Conservation (phyloP, 108 stramenopile genomes). For the Conticribra weissflogii region DNA sequence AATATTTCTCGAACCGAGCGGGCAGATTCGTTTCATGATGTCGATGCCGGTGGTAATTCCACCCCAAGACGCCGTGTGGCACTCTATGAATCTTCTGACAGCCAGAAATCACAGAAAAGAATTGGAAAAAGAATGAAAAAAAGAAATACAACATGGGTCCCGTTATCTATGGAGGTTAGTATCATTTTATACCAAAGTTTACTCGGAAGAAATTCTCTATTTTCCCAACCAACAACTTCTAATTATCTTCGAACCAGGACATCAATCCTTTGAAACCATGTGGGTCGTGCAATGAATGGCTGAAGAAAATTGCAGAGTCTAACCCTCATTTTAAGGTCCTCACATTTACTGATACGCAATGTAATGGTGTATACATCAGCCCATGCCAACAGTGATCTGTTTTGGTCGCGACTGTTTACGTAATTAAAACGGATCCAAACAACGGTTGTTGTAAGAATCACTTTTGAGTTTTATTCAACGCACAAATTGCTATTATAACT, state of each 20-base stretch:
- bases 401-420: too few species aligned
- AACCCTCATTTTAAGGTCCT: conserved; percentile 95
- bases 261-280: conserved; percentile 95
- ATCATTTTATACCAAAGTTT: neutral
- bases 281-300: conserved; percentile 97
- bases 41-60: conserved; percentile 17
- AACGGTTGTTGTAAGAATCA: too few species aligned
- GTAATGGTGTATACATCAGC: conserved; percentile 87
- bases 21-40: conserved; percentile 3
- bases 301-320: conserved; percentile 96
- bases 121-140: neutral
- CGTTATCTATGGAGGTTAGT: neutral
- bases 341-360: conserved; percentile 91
- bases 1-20: neutral
- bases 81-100: conserved; percentile 44
- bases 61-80: conserved; percentile 58
- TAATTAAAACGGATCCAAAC: too few species aligned
- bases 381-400: conserved; percentile 66
- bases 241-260: conserved; percentile 36
- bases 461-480: too few species aligned
- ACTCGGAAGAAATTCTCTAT: neutral
- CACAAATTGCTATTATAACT: too few species aligned
- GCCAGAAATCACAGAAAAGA: neutral
- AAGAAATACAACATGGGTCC: neutral
- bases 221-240: neutral